Conservation (phyloP, 441 rosid species). For the Erysimum pusillum region DNA sequence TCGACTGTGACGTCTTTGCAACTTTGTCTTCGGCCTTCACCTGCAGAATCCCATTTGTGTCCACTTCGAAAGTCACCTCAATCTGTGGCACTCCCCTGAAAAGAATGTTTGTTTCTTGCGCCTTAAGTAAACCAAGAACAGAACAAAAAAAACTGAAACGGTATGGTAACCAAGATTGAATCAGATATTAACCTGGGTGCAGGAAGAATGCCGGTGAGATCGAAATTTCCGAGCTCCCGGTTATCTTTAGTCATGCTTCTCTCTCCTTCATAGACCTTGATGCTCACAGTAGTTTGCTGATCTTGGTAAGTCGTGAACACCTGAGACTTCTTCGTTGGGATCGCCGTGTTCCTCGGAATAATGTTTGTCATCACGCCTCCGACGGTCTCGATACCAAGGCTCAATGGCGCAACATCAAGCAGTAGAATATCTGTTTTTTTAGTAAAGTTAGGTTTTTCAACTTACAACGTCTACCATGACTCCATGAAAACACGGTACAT, state of each 20-base stretch:
- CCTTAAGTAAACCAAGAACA: conserved; percentile 25
- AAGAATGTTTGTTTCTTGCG: conserved; percentile 22
- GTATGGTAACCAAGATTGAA: neutral
- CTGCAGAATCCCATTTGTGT: conserved; percentile 61
- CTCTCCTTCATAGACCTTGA: conserved; percentile 69
- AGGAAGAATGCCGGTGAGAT: conserved; percentile 64
- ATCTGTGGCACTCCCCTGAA: conserved; percentile 71
- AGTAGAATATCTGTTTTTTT: conserved; percentile 54
- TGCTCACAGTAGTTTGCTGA: conserved; percentile 60
- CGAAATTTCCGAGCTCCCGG: conserved; percentile 65
- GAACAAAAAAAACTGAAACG: neutral
- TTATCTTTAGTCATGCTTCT: conserved; percentile 67
- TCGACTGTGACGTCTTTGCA: conserved; percentile 54
- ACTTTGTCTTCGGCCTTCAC: conserved; percentile 71
- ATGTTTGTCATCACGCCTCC: conserved; percentile 71
- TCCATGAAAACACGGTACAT: neutral
- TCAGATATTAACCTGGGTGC: conserved; percentile 57
- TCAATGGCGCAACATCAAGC: conserved; percentile 62
- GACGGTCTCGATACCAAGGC: conserved; percentile 67
- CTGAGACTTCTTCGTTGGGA: conserved; percentile 65
- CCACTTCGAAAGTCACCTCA: conserved; percentile 68
- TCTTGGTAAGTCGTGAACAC: conserved; percentile 66
- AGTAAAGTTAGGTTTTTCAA: neutral
- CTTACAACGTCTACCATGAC: neutral
- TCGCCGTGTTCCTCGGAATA: conserved; percentile 66